Percentiles rank a stretch among this genome's conserved stretches.
Conservation (phyloP, 495 filamentous ascomycete genomes). For the Lophium mytilinum region DNA sequence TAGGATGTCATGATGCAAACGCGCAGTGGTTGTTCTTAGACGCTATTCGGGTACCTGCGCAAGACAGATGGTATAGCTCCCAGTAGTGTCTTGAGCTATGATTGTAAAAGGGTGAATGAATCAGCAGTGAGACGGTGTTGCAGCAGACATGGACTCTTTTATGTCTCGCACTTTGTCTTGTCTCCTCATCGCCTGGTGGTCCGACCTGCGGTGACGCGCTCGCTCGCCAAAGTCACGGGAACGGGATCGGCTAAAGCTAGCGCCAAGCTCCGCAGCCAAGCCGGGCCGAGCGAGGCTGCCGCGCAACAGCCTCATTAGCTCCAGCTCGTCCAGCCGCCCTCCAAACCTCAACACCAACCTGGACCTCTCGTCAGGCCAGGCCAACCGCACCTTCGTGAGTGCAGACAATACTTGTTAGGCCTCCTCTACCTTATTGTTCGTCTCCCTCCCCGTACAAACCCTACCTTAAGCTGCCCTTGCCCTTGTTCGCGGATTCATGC, state of each 20-base stretch:
- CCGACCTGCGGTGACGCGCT: too few species aligned
- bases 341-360: background rate
- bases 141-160: too few species aligned
- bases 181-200: too few species aligned
- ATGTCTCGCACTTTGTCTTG: too few species aligned
- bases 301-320: background rate
- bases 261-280: too few species aligned
- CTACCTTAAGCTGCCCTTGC: slow-evolving; percentile 11
- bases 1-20: slow-evolving; percentile 55
- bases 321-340: background rate
- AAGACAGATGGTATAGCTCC: background rate
- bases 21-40: background rate
- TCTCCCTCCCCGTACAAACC: background rate
- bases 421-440: slow-evolving; percentile 10
- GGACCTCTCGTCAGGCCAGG: background rate
- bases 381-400: slow-evolving; percentile 23
- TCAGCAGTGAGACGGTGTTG: too few species aligned
- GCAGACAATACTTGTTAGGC: slow-evolving; percentile 6
- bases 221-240: too few species aligned
- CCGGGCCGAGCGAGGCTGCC: background rate
- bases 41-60: slow-evolving; percentile 1
- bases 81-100: background rate
- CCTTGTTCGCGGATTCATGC: slow-evolving; percentile 17
- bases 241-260: too few species aligned
- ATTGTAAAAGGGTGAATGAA: too few species aligned